Evolutionary conservation across 2,329 filamentous ascomycete genomes (phyloP).

Genomic region (Helotiales sp.): DNA sequence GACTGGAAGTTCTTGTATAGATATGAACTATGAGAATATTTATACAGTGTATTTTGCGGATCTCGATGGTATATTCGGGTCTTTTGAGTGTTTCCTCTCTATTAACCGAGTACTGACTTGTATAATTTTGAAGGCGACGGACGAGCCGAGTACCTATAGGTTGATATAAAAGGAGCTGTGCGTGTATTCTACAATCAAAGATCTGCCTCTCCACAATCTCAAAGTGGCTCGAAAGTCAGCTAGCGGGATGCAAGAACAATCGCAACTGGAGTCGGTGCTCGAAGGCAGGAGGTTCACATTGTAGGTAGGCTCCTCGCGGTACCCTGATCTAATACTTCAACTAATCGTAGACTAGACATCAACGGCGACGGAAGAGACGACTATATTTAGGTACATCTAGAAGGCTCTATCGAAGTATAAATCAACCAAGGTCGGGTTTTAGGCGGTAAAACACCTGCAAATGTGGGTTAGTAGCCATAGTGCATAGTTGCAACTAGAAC

Average conservation of each 20-base stretch:
- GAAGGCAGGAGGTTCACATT: conserved; percentile 11
- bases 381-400: conserved; percentile 13
- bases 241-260: conserved; percentile 4
- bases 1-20: neutral
- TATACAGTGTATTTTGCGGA: conserved; percentile 20
- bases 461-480: neutral
- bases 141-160: conserved; percentile 16
- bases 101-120: neutral
- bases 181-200: conserved; percentile 10
- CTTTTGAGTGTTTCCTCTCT: neutral
- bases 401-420: conserved; percentile 10
- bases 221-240: neutral
- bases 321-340: neutral
- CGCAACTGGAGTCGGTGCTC: conserved; percentile 19
- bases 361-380: conserved; percentile 23
- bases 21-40: neutral
- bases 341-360: conserved; percentile 11
- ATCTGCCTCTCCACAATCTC: neutral
- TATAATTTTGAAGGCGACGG: conserved; percentile 12
- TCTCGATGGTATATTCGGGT: conserved; percentile 11
- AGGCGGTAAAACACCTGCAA: conserved; percentile 7
- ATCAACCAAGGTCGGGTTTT: conserved; percentile 5
- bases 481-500: neutral
- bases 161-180: conserved; percentile 15
- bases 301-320: conserved; percentile 1